Percentiles rank a stretch among this genome's conserved stretches.
phyloP scores from a whole-genome alignment of 768 basidiomycete genomes.

The Pholiota conissans region DNA sequence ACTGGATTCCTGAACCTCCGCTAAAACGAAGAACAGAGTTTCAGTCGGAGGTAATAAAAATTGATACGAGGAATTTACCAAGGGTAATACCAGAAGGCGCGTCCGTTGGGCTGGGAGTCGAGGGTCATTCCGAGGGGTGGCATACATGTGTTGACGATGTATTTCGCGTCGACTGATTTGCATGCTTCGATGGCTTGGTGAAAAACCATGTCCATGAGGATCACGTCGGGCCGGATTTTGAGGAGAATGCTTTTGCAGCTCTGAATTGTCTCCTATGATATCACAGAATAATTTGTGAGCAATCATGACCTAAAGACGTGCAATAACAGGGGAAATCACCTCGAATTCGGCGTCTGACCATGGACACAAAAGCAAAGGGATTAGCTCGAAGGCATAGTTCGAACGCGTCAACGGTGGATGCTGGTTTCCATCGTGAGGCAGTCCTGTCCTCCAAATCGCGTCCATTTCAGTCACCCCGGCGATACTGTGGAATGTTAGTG shows the following conservation, averaged over 20 bases:
- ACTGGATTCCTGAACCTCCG: not conserved
- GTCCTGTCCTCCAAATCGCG: not conserved
- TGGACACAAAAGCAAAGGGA: not conserved
- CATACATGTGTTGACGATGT: conserved; percentile 3
- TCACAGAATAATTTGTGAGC: not conserved
- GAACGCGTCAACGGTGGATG: not conserved
- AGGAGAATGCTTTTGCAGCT: not conserved
- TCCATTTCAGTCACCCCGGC: not conserved
- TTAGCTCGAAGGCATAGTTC: not conserved
- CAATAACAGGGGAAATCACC: not conserved
- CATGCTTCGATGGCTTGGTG: conserved; percentile 3
- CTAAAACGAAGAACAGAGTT: not conserved
- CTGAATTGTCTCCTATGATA: not conserved
- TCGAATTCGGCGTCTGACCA: not conserved
- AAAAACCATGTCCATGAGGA: conserved; percentile 3
- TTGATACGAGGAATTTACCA: no score
- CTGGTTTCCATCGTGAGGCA: conserved; percentile 1
- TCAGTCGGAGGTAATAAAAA: no score
- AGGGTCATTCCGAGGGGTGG: conserved; percentile 1
- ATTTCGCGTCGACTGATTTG: not conserved
- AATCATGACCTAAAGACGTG: not conserved
- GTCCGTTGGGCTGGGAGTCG: not conserved
- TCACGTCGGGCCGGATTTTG: not conserved
- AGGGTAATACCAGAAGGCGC: conserved; percentile 1
- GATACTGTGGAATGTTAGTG: not conserved